phyloP scores from a whole-genome alignment of 2,329 filamentous ascomycete species.

The Cladorrhinum sp. region DNA sequence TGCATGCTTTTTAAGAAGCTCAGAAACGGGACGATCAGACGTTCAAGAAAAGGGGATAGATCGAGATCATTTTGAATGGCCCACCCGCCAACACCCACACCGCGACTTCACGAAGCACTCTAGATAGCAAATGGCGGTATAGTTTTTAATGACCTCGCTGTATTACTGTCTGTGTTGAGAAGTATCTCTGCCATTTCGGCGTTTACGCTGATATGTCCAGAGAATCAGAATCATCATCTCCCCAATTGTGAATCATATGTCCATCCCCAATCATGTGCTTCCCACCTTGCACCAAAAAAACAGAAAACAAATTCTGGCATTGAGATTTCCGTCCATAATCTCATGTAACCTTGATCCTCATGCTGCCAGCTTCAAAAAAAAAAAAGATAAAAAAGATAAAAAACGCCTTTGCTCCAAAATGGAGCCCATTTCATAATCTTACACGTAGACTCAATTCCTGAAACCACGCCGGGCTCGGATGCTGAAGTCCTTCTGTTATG shows the following conservation, averaged over 20 bases:
- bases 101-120: background rate
- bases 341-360: constrained; percentile 27
- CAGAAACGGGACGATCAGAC: constrained; percentile 7
- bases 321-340: constrained; percentile 23
- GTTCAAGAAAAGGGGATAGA: background rate
- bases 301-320: constrained; percentile 21
- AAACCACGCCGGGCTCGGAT: background rate
- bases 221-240: constrained; percentile 26
- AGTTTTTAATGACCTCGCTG: constrained; percentile 9
- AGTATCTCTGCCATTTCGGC: constrained; percentile 8
- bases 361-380: constrained; percentile 26
- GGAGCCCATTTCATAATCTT: constrained; percentile 22
- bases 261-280: constrained; percentile 23
- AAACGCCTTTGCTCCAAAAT: constrained; percentile 28
- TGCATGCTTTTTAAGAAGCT: constrained; percentile 2
- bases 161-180: constrained; percentile 11
- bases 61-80: background rate
- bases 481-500: background rate
- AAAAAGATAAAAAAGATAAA: constrained; percentile 12
- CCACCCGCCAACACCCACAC: background rate
- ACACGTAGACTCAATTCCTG: constrained; percentile 6
- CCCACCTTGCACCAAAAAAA: constrained; percentile 18
- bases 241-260: constrained; percentile 28
- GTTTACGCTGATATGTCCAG: constrained; percentile 28
- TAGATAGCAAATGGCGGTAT: background rate